Evolutionary conservation across 2,329 filamentous ascomycete species (phyloP), one percentile per base, ranked within the genome.

Genomic region (Apiospora marii): DNA sequence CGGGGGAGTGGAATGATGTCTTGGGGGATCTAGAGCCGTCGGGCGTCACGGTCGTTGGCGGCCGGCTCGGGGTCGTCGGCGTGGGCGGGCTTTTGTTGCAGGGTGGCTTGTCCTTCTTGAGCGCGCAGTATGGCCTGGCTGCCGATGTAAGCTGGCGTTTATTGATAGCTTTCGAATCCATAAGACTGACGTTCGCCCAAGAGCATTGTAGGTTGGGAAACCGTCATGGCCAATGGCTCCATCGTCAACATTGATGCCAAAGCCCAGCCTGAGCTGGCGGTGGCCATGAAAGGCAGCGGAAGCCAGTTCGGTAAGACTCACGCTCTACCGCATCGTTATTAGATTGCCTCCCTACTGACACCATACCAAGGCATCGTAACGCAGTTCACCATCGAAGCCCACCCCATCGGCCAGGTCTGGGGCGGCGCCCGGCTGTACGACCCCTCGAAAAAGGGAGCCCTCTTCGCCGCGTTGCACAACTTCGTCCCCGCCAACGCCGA

Each of bases 1-100:
- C 82, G 41, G 82, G 82, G 34, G 79, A 83, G 72, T 84, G 82
- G 82, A 82, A 82, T 70, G 80, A 83, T 72, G 82, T 83, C 5
- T 79, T 83, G 53, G 76, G 78, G 2, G 76, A 78, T 7, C 75
- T 84, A 41, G 79, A 79, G n/a, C 74, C 79, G 24, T 75, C 78
- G 30, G 81, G 81, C 7, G 80, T 83, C 24, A 79, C 82, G 13
- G 77, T 83, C 67, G 74, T 80, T n/a, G 80, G 78, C 30, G 80
- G 79, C 10, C 77, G 79, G 12, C 73, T 81, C 3, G 77, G 77
- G 5, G 67, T 79, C 58, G 79, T 81, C 6, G 79, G 79, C 12
- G 77, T 79, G 0, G 78, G 78, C 2, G 79, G 79, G 12, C 77
- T 76, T 27, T 72, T 80, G 3, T 72, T 78, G 24, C 78, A 80